Evolutionary conservation across 2,329 filamentous ascomycete species (phyloP), one percentile per base, ranked within the genome.

Genomic region (Alternaria viburni): DNA sequence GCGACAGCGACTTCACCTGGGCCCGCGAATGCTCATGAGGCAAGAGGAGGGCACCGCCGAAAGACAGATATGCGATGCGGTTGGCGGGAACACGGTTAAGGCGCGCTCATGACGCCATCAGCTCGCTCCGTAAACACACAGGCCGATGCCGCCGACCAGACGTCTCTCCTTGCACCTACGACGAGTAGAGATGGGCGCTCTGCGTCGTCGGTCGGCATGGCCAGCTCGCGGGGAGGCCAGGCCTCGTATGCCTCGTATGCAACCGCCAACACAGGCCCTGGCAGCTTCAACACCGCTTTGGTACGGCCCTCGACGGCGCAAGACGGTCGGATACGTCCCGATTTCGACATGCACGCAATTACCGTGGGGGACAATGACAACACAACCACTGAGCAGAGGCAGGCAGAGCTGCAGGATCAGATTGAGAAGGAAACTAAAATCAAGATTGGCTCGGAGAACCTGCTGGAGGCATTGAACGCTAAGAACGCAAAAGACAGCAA

Each of bases 361-460:
- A 81, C 80, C 30, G 81, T 85, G 26, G 90, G 91, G 58, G 90
- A 92, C 69, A 88, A 89, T 57, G 87, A 88, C 62, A 80, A 74
- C 70, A 83, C 71, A 66, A 86, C 85, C 10, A 86, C 89, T 13
- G 93, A 97, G 78, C 89, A 93, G 80, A 87, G 89, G 44, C 89
- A 97, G 73, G 87, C 89, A 21, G 85, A 88, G 55, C 86, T 97
- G 66, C 90, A 91, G 74, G 94, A 97, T 72, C 88, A 91, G 75
- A 90, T 99, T 68, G 95, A 93, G 70, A 95, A 96, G 74, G 96
- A 99, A 82, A 90, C 94, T 83, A 98, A 98, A 85, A 98, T 99
- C 78, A 97, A 97, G 81, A 92, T 95, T 74, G 96, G 96, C 19
- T 97, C 95, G 61, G 96, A 99, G 84, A 99, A 99, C 78, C 90